phyloP scores from a whole-genome alignment of 2,329 filamentous ascomycete species.

The Ceratocystis destructans region DNA sequence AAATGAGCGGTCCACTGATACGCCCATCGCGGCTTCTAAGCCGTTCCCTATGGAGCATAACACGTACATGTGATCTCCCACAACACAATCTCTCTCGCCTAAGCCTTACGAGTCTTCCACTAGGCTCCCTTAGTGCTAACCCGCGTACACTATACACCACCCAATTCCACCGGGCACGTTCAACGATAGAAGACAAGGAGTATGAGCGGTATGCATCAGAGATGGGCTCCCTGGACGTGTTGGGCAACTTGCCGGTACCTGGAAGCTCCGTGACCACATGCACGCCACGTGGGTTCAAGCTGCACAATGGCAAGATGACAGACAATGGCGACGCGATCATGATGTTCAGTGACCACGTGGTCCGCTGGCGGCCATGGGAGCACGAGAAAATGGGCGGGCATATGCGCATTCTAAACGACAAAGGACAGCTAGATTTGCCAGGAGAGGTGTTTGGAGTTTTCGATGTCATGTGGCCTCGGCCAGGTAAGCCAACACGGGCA shows the following conservation, averaged over 20 bases:
- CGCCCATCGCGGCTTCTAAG: background rate
- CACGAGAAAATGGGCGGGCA: conserved; percentile 22
- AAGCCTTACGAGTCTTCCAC: background rate
- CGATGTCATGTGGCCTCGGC: conserved; percentile 71
- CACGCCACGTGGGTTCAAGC: conserved; percentile 66
- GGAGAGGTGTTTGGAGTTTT: conserved; percentile 61
- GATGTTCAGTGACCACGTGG: conserved; percentile 75
- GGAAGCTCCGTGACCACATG: conserved; percentile 76
- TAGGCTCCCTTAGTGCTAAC: background rate
- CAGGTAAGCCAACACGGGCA: conserved; percentile 44
- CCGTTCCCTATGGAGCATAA: background rate
- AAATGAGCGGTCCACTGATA: background rate
- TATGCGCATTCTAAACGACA: conserved; percentile 51
- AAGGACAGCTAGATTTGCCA: conserved; percentile 68
- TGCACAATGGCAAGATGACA: conserved; percentile 68
- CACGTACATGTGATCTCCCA: background rate
- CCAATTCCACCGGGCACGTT: background rate
- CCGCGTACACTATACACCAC: background rate
- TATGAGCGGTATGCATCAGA: conserved; percentile 10
- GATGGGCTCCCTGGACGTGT: conserved; percentile 49
- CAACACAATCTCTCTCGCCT: background rate
- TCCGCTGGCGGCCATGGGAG: conserved; percentile 76
- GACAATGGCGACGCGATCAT: conserved; percentile 57
- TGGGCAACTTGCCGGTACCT: conserved; percentile 60
- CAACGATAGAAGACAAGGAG: background rate